A percentile compares a stretch with the other conserved stretches of the same genome.
Conservation (phyloP, 1,284 basidiomycete species). For the Ceratobasidium theobromae region DNA sequence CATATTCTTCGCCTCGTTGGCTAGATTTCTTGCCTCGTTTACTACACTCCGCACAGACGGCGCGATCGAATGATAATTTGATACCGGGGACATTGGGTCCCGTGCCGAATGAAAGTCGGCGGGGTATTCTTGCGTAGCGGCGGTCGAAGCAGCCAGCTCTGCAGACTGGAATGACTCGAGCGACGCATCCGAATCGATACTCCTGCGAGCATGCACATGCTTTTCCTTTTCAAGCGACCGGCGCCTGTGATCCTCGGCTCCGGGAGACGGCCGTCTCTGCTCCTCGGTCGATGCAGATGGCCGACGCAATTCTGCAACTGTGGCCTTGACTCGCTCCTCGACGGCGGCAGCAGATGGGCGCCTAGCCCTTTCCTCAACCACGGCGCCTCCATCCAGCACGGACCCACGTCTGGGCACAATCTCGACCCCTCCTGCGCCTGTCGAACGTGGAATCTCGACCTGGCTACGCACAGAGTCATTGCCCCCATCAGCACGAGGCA, state of each 20-base stretch:
- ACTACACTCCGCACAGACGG: slow-evolving; percentile 18
- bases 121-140: slow-evolving; percentile 6
- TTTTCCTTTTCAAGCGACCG: background rate
- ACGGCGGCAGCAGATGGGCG: background rate
- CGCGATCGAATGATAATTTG: slow-evolving; percentile 28
- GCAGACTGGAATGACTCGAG: slow-evolving; percentile 22
- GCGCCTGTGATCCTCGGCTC: slow-evolving; percentile 14
- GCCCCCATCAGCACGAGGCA: slow-evolving; percentile 25
- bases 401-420: slow-evolving; percentile 10
- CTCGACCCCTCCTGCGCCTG: background rate
- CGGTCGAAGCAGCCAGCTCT: slow-evolving; percentile 8
- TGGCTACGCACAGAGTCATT: slow-evolving; percentile 4
- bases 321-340: background rate
- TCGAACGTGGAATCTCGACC: background rate
- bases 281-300: background rate
- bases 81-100: slow-evolving; percentile 25
- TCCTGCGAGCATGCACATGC: background rate
- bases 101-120: slow-evolving; percentile 5
- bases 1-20: background rate
- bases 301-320: background rate
- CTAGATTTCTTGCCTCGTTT: background rate
- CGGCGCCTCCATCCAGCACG: background rate
- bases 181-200: slow-evolving; percentile 7
- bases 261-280: background rate
- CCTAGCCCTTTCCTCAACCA: slow-evolving; percentile 8